These are phyloP conservation scores for Oenanthe sinensis DNA, from an alignment of 129 eudicot species.

Conservation along the genomic window DNA sequence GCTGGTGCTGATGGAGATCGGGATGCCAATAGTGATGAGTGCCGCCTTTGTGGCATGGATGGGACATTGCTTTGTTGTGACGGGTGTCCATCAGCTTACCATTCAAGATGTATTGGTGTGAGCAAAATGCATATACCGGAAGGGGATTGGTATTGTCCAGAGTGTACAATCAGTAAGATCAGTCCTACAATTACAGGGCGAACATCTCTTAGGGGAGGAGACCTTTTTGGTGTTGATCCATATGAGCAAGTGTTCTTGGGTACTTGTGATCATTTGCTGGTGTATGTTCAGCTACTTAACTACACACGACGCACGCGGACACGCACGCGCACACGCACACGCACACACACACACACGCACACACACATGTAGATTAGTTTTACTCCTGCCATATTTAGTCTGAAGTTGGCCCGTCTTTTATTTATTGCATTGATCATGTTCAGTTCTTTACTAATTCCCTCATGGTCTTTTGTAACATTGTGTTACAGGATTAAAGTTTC, in stretches of 20 bases:
- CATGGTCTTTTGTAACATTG: constrained; percentile 9
- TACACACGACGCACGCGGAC: neutral
- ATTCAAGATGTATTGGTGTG: constrained; percentile 87
- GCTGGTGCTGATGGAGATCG: constrained; percentile 37
- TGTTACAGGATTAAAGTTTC: constrained; percentile 62
- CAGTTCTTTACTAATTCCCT: constrained; percentile 12
- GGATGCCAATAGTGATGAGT: constrained; percentile 89
- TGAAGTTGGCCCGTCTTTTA: neutral
- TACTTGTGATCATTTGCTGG: constrained; percentile 71
- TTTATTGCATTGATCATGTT: neutral
- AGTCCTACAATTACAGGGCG: constrained; percentile 50
- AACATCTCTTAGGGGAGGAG: constrained; percentile 66
- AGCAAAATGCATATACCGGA: constrained; percentile 61
- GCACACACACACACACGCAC: neutral
- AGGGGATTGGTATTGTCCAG: constrained; percentile 93
- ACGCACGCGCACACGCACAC: neutral
- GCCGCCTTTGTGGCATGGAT: constrained; percentile 96
- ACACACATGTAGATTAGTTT: neutral
- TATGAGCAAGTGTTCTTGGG: constrained; percentile 83
- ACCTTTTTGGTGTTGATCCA: constrained; percentile 66
- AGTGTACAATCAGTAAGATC: constrained; percentile 50
- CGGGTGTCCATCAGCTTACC: constrained; percentile 95
- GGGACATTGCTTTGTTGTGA: constrained; percentile 92
- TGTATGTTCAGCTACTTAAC: constrained; percentile 47
- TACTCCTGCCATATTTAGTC: neutral